Conservation (phyloP, 2,329 filamentous ascomycete genomes). For the Xylaria hypoxylon region DNA sequence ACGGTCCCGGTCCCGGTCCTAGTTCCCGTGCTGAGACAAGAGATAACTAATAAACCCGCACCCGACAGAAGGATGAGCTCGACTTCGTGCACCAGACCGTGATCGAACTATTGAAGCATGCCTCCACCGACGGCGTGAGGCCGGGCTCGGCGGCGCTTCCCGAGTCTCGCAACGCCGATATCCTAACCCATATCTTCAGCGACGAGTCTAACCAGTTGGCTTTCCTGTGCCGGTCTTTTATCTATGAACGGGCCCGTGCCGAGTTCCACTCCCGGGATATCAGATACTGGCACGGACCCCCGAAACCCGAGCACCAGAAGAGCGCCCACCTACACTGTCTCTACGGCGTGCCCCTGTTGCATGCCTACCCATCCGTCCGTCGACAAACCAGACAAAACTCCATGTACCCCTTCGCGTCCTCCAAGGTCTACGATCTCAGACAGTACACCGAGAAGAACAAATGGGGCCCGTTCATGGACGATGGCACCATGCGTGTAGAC, state of each 20-base stretch:
- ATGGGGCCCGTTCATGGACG: constrained; percentile 79
- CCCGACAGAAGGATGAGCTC: constrained; percentile 56
- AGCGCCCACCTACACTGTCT: constrained; percentile 78
- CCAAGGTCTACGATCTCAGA: constrained; percentile 79
- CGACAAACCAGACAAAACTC: constrained; percentile 52
- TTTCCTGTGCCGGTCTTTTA: constrained; percentile 72
- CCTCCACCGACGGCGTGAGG: constrained; percentile 52
- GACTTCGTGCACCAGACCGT: constrained; percentile 62
- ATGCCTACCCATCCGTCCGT: constrained; percentile 47
- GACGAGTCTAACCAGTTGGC: constrained; percentile 64
- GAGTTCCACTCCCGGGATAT: constrained; percentile 38
- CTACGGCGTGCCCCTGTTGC: constrained; percentile 70
- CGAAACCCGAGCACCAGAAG: constrained; percentile 65
- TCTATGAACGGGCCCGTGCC: constrained; percentile 69
- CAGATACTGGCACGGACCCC: constrained; percentile 47
- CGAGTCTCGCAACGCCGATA: constrained; percentile 60
- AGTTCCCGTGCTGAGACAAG: neutral
- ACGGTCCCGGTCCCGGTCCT: neutral
- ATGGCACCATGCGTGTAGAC: constrained; percentile 72
- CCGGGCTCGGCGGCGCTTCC: constrained; percentile 46
- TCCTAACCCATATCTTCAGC: constrained; percentile 60
- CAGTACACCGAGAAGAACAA: constrained; percentile 70
- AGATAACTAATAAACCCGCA: constrained; percentile 16
- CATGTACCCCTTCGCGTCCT: constrained; percentile 71
- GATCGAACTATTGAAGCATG: constrained; percentile 59